Conservation (phyloP, 1,139 yeast species). For the Nematodospora anomalae region DNA sequence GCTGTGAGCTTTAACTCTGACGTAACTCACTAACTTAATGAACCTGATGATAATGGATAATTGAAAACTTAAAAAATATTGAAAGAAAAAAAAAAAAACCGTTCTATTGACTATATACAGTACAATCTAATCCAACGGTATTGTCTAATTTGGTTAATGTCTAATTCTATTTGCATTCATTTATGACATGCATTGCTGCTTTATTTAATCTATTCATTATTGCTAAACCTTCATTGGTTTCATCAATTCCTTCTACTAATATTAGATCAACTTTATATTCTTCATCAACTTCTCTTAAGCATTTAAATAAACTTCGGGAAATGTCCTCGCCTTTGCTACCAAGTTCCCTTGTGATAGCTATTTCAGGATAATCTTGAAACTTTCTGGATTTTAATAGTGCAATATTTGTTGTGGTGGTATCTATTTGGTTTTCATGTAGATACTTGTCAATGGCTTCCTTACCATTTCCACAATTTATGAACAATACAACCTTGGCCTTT, state of each 20-base stretch:
- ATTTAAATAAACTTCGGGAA: constrained; percentile 70
- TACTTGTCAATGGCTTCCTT: constrained; percentile 27
- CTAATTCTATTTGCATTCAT: too few species aligned
- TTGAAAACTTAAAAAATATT: too few species aligned
- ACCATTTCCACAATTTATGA: constrained; percentile 54
- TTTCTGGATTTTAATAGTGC: constrained; percentile 49
- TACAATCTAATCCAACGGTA: too few species aligned
- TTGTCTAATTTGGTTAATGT: too few species aligned
- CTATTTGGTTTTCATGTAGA: constrained; percentile 19
- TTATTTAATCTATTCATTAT: constrained; percentile 88
- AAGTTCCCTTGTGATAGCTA: constrained; percentile 43
- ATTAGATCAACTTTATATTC: constrained; percentile 55
- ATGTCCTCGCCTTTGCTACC: constrained; percentile 64
- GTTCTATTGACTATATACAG: too few species aligned
- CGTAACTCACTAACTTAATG: too few species aligned
- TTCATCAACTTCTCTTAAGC: constrained; percentile 73
- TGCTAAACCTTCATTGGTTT: constrained; percentile 80
- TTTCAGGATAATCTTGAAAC: constrained; percentile 28
- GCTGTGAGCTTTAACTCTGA: too few species aligned
- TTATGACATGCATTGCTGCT: constrained; percentile 74
- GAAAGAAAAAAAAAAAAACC: too few species aligned
- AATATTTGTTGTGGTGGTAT: constrained; percentile 22
- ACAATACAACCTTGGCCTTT: constrained; percentile 74
- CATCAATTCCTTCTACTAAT: constrained; percentile 72
- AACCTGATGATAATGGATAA: too few species aligned